Conservation (phyloP, 1,139 yeast species). For the Sugiyamaella grinbergsii region DNA sequence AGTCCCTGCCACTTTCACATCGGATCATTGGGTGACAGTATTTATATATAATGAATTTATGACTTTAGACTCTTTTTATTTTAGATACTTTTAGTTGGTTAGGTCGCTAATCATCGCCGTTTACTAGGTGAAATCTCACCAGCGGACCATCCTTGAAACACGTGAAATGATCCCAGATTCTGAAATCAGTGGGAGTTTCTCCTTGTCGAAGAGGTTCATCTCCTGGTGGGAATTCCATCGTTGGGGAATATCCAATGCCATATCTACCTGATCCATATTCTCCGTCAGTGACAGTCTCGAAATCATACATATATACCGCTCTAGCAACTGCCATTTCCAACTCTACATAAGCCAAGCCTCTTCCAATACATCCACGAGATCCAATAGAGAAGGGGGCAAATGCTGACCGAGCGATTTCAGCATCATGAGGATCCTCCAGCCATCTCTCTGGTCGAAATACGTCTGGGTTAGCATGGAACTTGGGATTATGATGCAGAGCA, state of each 20-base stretch:
- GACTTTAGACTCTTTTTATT: neutral
- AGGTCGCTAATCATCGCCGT: neutral
- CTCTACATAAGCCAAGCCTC: slow-evolving; percentile 28
- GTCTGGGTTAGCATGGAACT: slow-evolving; percentile 22
- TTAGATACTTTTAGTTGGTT: neutral
- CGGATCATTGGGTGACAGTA: neutral
- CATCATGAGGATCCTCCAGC: slow-evolving; percentile 19
- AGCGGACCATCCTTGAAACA: slow-evolving; percentile 28
- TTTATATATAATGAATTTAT: neutral
- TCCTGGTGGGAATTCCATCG: slow-evolving; percentile 22
- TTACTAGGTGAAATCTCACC: slow-evolving; percentile 18
- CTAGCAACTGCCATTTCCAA: slow-evolving; percentile 28
- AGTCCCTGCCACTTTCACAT: neutral
- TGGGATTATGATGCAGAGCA: slow-evolving; percentile 27
- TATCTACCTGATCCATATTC: slow-evolving; percentile 26
- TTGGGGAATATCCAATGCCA: slow-evolving; percentile 26
- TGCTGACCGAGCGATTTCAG: slow-evolving; percentile 24
- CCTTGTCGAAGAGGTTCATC: slow-evolving; percentile 23
- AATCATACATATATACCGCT: slow-evolving; percentile 26
- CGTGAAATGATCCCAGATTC: slow-evolving; percentile 30
- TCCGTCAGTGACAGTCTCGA: slow-evolving; percentile 25
- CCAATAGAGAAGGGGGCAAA: slow-evolving; percentile 29
- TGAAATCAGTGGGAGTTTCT: slow-evolving; percentile 23
- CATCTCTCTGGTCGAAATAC: slow-evolving; percentile 27
- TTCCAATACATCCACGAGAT: slow-evolving; percentile 28